Evolutionary conservation across 345 rosid species (phyloP).

Genomic region (Brassica juncea): DNA sequence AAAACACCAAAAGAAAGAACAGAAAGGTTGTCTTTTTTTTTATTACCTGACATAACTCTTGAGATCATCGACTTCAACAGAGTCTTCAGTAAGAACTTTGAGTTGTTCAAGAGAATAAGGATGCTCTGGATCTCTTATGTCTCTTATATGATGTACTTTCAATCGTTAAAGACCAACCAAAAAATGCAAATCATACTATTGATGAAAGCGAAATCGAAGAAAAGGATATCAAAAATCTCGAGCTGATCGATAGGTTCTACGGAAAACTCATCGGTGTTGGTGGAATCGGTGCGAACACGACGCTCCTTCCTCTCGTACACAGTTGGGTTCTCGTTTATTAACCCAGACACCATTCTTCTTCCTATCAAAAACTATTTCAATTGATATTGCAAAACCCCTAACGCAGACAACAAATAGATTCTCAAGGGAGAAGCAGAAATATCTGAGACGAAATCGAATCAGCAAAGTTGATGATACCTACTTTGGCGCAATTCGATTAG

Average conservation of each 20-base stretch:
- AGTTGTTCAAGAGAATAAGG: constrained; percentile 96
- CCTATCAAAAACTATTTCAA: background rate
- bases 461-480: background rate
- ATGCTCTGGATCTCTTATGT: constrained; percentile 95
- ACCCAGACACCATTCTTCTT: constrained; percentile 62
- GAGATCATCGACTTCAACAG: constrained; percentile 74
- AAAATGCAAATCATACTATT: background rate
- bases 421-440: no score
- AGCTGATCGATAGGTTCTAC: constrained; percentile 78
- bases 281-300: constrained; percentile 47
- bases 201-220: background rate
- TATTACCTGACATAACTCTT: constrained; percentile 68
- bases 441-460: background rate
- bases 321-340: constrained; percentile 78
- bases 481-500: no score
- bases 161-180: constrained; percentile 15
- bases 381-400: no score
- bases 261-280: constrained; percentile 55
- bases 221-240: constrained; percentile 93
- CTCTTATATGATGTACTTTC: constrained; percentile 67
- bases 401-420: no score
- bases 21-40: background rate
- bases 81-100: constrained; percentile 86
- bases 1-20: background rate
- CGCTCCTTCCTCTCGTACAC: constrained; percentile 75